A percentile compares a stretch with the other conserved stretches of the same genome.
phyloP scores from a whole-genome alignment of 2,329 filamentous ascomycete genomes.

The Zymoseptoria tritici region DNA sequence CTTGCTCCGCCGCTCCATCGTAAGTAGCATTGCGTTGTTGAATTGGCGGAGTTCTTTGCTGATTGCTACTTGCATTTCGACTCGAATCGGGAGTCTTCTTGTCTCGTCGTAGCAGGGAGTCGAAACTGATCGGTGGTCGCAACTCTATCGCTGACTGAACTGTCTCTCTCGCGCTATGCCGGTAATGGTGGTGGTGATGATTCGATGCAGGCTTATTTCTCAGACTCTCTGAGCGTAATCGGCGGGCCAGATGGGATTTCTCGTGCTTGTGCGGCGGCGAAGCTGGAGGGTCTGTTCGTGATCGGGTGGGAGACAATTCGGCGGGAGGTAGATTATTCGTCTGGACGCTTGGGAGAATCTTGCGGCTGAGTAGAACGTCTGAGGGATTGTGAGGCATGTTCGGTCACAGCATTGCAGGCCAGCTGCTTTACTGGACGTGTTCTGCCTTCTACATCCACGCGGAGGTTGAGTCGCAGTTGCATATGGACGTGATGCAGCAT shows the following conservation, averaged over 20 bases:
- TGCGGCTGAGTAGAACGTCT: neutral
- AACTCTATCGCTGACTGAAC: conserved; percentile 40
- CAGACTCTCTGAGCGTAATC: conserved; percentile 16
- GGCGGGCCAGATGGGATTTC: conserved; percentile 13
- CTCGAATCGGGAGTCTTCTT: conserved; percentile 23
- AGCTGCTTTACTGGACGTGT: neutral
- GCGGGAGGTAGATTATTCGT: conserved; percentile 5
- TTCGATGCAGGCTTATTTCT: conserved; percentile 15
- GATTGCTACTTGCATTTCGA: conserved; percentile 14
- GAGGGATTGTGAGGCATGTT: neutral
- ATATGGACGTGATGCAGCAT: too few species aligned
- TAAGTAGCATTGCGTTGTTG: conserved; percentile 8
- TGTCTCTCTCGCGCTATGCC: conserved; percentile 32
- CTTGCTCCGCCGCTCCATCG: conserved; percentile 15
- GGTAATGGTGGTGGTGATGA: conserved; percentile 17
- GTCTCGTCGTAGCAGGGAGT: conserved; percentile 33
- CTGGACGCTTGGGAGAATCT: conserved; percentile 14
- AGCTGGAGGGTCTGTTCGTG: conserved; percentile 14
- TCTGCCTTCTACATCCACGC: neutral
- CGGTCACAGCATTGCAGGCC: neutral
- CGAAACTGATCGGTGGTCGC: conserved; percentile 39
- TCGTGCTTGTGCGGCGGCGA: conserved; percentile 11
- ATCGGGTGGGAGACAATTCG: conserved; percentile 12
- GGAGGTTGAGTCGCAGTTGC: neutral
- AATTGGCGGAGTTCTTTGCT: conserved; percentile 7